These are phyloP conservation scores for Periconia sp. DNA, from an alignment of 2,329 filamentous ascomycete genomes.

Conservation along the genomic window DNA sequence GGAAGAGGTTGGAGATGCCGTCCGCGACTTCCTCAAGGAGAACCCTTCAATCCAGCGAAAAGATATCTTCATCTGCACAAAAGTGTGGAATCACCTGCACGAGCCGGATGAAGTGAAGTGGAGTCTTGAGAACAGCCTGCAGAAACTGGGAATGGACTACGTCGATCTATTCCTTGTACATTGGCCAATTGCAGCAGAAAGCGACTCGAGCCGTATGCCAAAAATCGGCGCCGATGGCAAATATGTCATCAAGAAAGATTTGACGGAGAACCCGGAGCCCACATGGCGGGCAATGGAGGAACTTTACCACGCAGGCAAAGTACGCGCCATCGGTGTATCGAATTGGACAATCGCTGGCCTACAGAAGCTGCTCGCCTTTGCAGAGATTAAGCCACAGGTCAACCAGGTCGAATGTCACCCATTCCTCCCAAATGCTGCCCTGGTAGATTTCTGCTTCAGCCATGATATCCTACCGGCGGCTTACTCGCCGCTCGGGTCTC, in stretches of 20 bases:
- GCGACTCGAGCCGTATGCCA: constrained; percentile 59
- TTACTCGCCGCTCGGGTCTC: constrained; percentile 72
- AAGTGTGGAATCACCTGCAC: constrained; percentile 66
- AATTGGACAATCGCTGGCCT: constrained; percentile 74
- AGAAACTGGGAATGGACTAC: constrained; percentile 66
- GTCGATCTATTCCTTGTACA: constrained; percentile 77
- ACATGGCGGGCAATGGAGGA: constrained; percentile 73
- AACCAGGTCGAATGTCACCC: constrained; percentile 80
- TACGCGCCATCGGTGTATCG: constrained; percentile 72
- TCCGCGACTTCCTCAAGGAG: constrained; percentile 63
- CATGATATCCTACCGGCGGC: constrained; percentile 67
- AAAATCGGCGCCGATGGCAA: constrained; percentile 62
- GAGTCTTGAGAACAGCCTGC: constrained; percentile 66
- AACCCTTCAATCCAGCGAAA: constrained; percentile 62
- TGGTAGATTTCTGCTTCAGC: constrained; percentile 63
- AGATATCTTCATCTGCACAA: constrained; percentile 76
- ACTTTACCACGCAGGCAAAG: constrained; percentile 65
- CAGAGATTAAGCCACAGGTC: constrained; percentile 70
- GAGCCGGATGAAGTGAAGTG: constrained; percentile 66
- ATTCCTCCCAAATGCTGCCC: constrained; percentile 69
- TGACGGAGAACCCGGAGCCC: constrained; percentile 71
- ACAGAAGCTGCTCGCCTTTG: constrained; percentile 69
- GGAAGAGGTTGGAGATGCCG: constrained; percentile 69
- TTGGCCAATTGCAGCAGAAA: constrained; percentile 60
- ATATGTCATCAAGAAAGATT: constrained; percentile 67